These are phyloP conservation scores for Aspergillus calidoustus DNA, from an alignment of 2,329 filamentous ascomycete species.

Conservation along the genomic window DNA sequence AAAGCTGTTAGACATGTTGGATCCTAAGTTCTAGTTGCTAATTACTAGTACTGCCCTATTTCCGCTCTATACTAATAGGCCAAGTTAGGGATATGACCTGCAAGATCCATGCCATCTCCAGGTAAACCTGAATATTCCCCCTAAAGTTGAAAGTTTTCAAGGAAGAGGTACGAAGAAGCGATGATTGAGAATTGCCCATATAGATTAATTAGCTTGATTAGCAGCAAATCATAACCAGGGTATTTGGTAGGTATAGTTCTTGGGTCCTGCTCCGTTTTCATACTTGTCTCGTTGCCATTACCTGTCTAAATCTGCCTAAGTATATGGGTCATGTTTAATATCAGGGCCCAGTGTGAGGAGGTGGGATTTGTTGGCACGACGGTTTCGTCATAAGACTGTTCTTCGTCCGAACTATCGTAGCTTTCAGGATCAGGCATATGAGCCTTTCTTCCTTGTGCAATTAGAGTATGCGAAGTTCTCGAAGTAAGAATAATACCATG, in stretches of 20 bases:
- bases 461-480: neutral
- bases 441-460: neutral
- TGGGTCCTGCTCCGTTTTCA: neutral
- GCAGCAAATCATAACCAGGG: neutral
- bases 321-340: neutral
- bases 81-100: neutral
- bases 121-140: neutral
- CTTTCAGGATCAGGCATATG: neutral
- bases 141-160: neutral
- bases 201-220: neutral
- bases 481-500: neutral
- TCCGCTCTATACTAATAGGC: neutral
- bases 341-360: neutral
- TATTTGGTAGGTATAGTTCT: neutral
- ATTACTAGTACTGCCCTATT: neutral
- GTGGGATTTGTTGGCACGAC: neutral
- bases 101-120: neutral
- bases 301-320: too few relatives aligned
- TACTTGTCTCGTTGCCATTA: neutral
- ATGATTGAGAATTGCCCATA: neutral
- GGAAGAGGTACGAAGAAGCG: neutral
- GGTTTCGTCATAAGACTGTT: neutral
- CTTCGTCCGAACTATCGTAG: conserved; percentile 7
- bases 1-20: neutral
- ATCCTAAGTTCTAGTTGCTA: neutral